Conservation (phyloP, 768 basidiomycete genomes). For the Leccinum truebloodii region DNA sequence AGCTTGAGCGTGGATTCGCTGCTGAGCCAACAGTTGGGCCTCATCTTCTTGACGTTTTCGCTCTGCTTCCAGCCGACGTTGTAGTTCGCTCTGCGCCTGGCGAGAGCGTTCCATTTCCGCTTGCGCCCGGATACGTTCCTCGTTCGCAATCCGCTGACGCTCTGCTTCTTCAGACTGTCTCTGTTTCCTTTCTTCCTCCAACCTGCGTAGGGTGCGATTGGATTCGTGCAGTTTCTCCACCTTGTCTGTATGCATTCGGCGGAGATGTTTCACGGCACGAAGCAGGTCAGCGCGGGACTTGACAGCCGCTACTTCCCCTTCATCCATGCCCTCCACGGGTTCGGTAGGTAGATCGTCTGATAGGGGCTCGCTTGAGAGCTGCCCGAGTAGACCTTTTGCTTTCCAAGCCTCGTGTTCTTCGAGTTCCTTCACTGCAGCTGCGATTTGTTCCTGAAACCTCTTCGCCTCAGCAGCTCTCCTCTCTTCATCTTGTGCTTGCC, state of each 20-base stretch:
- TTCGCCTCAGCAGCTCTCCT: constrained; percentile 17
- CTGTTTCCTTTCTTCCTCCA: constrained; percentile 28
- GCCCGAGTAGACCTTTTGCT: constrained; percentile 4
- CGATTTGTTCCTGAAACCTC: constrained; percentile 23
- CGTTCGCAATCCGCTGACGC: constrained; percentile 16
- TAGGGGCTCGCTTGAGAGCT: background rate
- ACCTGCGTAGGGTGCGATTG: constrained; percentile 16
- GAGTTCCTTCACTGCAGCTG: constrained; percentile 20
- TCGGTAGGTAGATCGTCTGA: constrained; percentile 19
- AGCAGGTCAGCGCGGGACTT: constrained; percentile 14
- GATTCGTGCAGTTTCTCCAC: constrained; percentile 19
- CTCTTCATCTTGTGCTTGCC: constrained; percentile 31
- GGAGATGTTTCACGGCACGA: constrained; percentile 15
- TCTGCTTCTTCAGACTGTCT: constrained; percentile 21
- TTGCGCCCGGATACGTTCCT: constrained; percentile 12
- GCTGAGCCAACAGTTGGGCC: constrained; percentile 14
- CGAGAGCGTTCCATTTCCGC: constrained; percentile 15
- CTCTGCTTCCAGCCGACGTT: constrained; percentile 9
- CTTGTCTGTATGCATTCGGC: constrained; percentile 20
- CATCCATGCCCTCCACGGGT: constrained; percentile 25
- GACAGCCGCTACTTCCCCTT: constrained; percentile 14
- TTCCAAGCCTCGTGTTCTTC: constrained; percentile 12
- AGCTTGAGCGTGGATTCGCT: constrained; percentile 9
- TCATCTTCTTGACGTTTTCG: constrained; percentile 10
- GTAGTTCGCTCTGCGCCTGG: constrained; percentile 7